Conservation (phyloP, 805 yeast genomes). For the Schwanniomyces sp. region DNA sequence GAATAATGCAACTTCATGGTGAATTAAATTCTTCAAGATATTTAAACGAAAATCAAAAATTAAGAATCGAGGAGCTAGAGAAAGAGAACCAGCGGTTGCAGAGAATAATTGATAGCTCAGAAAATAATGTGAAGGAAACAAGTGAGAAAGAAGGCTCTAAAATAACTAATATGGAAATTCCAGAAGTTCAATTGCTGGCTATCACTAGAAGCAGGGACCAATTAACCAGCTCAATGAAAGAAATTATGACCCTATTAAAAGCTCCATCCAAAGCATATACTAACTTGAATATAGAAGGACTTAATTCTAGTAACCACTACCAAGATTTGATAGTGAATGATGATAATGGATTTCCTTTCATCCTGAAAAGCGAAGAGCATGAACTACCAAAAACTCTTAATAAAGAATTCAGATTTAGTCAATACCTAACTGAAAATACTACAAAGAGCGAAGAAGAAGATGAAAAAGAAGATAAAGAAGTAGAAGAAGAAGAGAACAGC, state of each 20-base stretch:
- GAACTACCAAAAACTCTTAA: neutral
- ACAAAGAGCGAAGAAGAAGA: neutral
- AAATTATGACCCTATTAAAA: slow-evolving; percentile 30
- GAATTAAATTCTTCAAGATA: slow-evolving; percentile 47
- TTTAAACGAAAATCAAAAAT: slow-evolving; percentile 40
- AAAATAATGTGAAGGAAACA: neutral
- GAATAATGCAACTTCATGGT: slow-evolving; percentile 51
- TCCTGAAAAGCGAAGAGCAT: neutral
- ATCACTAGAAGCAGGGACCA: slow-evolving; percentile 33
- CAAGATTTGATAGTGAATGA: neutral
- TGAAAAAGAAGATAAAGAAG: too few species aligned
- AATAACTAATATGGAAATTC: slow-evolving; percentile 15
- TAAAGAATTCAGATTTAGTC: slow-evolving; percentile 3
- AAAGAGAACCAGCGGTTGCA: slow-evolving; percentile 14
- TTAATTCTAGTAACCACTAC: neutral
- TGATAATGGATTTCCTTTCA: neutral
- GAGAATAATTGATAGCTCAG: neutral
- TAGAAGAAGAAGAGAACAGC: neutral
- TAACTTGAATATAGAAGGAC: neutral
- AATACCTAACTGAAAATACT: slow-evolving; percentile 1
- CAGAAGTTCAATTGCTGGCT: slow-evolving; percentile 32
- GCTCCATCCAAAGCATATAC: slow-evolving; percentile 21
- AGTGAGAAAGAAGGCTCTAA: neutral
- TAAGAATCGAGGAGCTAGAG: slow-evolving; percentile 40
- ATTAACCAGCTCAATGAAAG: slow-evolving; percentile 35